phyloP scores from a whole-genome alignment of 768 basidiomycete genomes.

The Paxillus involutus region DNA sequence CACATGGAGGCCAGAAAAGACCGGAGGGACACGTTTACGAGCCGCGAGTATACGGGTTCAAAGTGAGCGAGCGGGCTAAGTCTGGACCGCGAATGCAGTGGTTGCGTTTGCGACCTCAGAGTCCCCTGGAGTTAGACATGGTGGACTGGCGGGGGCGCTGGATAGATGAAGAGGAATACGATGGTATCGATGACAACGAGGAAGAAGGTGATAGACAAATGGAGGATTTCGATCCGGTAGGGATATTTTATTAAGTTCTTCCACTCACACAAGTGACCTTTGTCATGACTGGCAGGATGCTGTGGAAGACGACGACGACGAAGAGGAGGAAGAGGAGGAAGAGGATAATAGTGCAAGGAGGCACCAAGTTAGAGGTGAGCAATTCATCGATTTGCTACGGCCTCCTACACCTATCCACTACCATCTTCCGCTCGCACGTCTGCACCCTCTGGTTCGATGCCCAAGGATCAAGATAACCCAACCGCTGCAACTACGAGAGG shows the following conservation, averaged over 20 bases:
- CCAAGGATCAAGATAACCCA: conserved; percentile 41
- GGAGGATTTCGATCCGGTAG: conserved; percentile 85
- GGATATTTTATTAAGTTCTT: conserved; percentile 14
- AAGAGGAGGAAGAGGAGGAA: conserved; percentile 46
- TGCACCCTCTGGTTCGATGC: conserved; percentile 48
- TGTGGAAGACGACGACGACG: conserved; percentile 58
- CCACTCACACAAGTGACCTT: conserved; percentile 12
- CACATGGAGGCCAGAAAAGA: conserved; percentile 85
- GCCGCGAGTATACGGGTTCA: conserved; percentile 96
- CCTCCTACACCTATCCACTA: conserved; percentile 39
- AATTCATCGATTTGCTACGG: conserved; percentile 35
- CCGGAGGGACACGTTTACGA: conserved; percentile 86
- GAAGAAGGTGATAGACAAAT: conserved; percentile 66
- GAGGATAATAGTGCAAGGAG: conserved; percentile 26
- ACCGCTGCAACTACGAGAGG: conserved; percentile 22
- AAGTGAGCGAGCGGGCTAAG: conserved; percentile 92
- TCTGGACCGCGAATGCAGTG: conserved; percentile 97
- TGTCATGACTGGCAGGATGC: conserved; percentile 42
- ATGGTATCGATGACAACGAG: conserved; percentile 57
- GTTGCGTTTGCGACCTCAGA: conserved; percentile 86
- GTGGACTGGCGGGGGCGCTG: conserved; percentile 93
- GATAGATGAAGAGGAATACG: conserved; percentile 76
- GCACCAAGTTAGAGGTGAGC: conserved; percentile 36
- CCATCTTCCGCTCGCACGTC: conserved; percentile 49
- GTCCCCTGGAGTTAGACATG: conserved; percentile 73